phyloP scores from a whole-genome alignment of 768 basidiomycete species.

The Boletales sp. region DNA sequence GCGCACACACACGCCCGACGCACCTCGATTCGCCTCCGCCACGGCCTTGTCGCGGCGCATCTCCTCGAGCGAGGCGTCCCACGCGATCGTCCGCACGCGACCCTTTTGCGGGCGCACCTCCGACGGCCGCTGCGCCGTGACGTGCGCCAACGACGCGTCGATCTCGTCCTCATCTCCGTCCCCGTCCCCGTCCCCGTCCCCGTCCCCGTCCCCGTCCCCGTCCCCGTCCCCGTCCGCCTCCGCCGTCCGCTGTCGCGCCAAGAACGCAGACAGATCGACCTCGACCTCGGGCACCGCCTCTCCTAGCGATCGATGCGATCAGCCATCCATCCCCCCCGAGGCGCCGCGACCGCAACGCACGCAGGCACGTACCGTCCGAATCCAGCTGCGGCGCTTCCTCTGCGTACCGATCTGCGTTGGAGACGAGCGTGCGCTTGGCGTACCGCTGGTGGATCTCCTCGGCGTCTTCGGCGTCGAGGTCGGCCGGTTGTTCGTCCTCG shows the following conservation, averaged over 20 bases:
- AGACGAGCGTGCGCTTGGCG: conserved; percentile 53
- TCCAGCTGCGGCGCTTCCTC: conserved; percentile 68
- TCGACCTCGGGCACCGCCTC: conserved; percentile 68
- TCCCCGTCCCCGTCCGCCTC: conserved; percentile 21
- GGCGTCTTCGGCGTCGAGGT: conserved; percentile 40
- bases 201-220: conserved; percentile 36
- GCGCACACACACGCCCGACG: conserved; percentile 6
- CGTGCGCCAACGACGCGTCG: conserved; percentile 54
- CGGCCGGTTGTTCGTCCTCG: conserved; percentile 47
- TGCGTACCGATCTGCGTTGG: conserved; percentile 71
- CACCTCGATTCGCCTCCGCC: conserved; percentile 76
- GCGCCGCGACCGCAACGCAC: background rate
- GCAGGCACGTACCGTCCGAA: conserved; percentile 55
- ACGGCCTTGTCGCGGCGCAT: conserved; percentile 66
- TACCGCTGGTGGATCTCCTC: conserved; percentile 50
- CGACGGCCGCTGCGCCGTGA: conserved; percentile 33
- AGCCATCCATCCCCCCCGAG: background rate
- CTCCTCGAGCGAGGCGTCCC: conserved; percentile 64
- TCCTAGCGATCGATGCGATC: conserved; percentile 29
- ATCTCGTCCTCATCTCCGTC: conserved; percentile 39
- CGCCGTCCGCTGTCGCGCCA: conserved; percentile 57
- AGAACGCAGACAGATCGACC: conserved; percentile 64
- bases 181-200: conserved; percentile 25
- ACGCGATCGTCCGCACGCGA: conserved; percentile 58
- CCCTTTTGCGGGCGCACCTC: conserved; percentile 50